Conservation (phyloP, 2,329 filamentous ascomycete species). For the Bisporella sp. region DNA sequence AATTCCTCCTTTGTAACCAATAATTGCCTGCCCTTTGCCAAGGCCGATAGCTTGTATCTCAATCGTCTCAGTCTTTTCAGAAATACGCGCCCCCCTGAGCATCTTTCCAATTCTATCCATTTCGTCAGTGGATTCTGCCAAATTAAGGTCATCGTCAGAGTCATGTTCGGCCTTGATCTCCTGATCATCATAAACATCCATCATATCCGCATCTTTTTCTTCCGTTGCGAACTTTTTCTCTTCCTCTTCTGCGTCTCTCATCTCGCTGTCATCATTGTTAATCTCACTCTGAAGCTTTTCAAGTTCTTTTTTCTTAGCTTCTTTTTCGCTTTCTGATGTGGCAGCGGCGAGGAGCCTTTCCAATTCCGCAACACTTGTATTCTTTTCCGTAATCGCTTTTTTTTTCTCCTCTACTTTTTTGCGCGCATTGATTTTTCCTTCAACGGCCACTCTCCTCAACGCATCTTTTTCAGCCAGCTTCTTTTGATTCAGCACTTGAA, state of each 20-base stretch:
- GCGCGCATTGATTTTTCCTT: background rate
- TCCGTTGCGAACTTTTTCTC: constrained; percentile 1
- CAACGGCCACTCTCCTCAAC: background rate
- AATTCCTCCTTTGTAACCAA: constrained; percentile 6
- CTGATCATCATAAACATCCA: background rate
- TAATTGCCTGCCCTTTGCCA: no score
- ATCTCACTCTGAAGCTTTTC: background rate
- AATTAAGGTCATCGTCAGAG: no score
- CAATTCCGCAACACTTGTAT: background rate
- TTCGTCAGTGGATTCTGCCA: no score
- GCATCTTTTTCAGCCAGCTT: background rate
- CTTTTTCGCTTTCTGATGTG: background rate
- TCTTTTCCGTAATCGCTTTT: background rate
- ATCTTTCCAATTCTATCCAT: no score
- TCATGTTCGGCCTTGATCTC: background rate
- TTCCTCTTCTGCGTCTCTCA: background rate
- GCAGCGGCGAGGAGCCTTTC: background rate
- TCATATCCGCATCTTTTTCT: constrained; percentile 1
- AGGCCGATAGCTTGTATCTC: no score
- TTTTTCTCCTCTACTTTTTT: background rate
- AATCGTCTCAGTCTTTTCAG: no score
- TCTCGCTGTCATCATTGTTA: constrained; percentile 1
- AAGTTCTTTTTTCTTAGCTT: background rate
- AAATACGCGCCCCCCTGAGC: no score
- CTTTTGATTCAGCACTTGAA: background rate